A percentile compares a stretch with the other conserved stretches of the same genome.
phyloP scores from a whole-genome alignment of 2,329 filamentous ascomycete genomes.

The Berkeleyomyces basicola region DNA sequence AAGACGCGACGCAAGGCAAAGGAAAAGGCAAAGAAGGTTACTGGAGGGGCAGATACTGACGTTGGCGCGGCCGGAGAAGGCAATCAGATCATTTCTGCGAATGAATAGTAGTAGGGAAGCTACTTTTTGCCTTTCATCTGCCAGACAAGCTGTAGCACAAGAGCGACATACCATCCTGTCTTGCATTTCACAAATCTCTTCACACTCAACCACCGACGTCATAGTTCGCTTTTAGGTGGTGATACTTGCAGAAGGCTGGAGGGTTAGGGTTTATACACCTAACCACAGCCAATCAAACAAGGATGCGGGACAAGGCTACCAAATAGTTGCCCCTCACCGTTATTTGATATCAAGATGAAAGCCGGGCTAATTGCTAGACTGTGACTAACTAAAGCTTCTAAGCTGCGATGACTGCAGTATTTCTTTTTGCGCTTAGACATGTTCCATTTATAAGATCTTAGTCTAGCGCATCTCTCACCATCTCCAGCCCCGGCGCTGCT shows the following conservation, averaged over 20 bases:
- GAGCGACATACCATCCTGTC: background rate
- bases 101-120: background rate
- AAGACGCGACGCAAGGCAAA: constrained; percentile 43
- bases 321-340: background rate
- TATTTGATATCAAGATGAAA: background rate
- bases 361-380: background rate
- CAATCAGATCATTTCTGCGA: constrained; percentile 2
- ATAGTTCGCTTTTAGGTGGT: background rate
- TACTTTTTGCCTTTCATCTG: too few species aligned
- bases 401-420: background rate
- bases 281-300: background rate
- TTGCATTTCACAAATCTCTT: background rate
- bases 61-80: constrained; percentile 16
- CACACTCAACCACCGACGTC: background rate
- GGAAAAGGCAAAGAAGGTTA: constrained; percentile 34
- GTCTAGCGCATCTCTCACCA: too few species aligned
- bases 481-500: too few species aligned
- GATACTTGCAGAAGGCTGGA: background rate
- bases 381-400: background rate
- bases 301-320: constrained; percentile 3
- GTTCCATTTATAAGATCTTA: too few species aligned
- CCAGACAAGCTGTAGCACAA: background rate
- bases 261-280: background rate
- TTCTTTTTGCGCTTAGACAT: background rate
- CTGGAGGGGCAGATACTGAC: constrained; percentile 29